Conservation (phyloP, 441 rosid genomes). For the Euphorbia schlechtendalii region DNA sequence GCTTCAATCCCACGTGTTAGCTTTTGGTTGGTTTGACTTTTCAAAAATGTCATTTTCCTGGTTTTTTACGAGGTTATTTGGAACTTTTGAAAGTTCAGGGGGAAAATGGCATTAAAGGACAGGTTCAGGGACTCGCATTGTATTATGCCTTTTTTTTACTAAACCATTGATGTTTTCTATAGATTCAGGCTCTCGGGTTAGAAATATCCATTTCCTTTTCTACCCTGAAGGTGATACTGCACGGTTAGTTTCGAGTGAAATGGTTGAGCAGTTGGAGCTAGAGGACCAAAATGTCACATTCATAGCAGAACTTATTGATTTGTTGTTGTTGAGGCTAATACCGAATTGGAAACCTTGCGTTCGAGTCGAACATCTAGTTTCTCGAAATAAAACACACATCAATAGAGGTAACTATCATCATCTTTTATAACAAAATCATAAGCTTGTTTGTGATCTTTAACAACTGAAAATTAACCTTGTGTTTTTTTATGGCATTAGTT, state of each 20-base stretch:
- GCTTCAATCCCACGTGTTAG: too few relatives aligned
- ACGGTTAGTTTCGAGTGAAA: constrained; percentile 48
- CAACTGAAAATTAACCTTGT: constrained; percentile 18
- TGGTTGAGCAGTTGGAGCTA: constrained; percentile 60
- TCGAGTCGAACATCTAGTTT: too few relatives aligned
- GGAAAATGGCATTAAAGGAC: too few relatives aligned
- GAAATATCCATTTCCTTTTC: constrained; percentile 52
- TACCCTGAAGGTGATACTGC: constrained; percentile 60
- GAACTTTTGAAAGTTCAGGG: too few relatives aligned
- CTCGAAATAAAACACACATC: too few relatives aligned
- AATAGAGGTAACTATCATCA: constrained; percentile 13
- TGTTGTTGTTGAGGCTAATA: constrained; percentile 41
- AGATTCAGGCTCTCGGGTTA: constrained; percentile 19
- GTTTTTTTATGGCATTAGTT: not conserved
- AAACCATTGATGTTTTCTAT: too few relatives aligned
- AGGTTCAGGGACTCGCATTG: too few relatives aligned
- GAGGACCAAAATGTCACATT: constrained; percentile 39
- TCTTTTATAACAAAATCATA: constrained; percentile 22
- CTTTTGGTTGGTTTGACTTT: too few relatives aligned
- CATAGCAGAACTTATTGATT: constrained; percentile 55
- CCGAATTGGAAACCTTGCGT: constrained; percentile 36
- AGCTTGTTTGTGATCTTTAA: constrained; percentile 17
- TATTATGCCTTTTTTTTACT: too few relatives aligned
- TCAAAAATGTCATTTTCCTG: too few relatives aligned
- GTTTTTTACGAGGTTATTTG: too few relatives aligned